These are phyloP conservation scores for Hemileccinum impolitum DNA, from an alignment of 768 basidiomycete genomes.

Conservation along the genomic window DNA sequence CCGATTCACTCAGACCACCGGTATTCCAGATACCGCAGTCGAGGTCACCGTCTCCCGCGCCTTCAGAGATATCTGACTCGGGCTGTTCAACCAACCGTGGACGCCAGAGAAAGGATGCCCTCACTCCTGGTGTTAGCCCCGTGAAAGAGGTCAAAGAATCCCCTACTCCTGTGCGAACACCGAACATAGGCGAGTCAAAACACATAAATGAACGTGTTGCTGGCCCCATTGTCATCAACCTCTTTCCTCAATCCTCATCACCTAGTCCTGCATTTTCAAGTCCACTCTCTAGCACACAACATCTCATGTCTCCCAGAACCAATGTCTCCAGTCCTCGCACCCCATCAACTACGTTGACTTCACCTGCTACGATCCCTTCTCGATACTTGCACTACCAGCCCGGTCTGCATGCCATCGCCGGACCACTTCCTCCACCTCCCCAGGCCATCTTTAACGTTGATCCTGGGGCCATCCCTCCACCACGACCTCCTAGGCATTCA, in stretches of 20 bases:
- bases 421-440: conserved; percentile 70
- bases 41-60: conserved; percentile 31
- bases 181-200: conserved; percentile 60
- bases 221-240: conserved; percentile 54
- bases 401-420: conserved; percentile 66
- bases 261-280: conserved; percentile 27
- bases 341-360: conserved; percentile 26
- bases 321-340: conserved; percentile 22
- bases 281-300: conserved; percentile 26
- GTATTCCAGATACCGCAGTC: conserved; percentile 37
- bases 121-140: conserved; percentile 30
- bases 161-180: conserved; percentile 44
- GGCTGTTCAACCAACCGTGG: conserved; percentile 26
- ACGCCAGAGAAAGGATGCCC: conserved; percentile 34
- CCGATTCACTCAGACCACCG: conserved; percentile 34
- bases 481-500: conserved; percentile 61
- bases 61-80: conserved; percentile 31
- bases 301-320: conserved; percentile 27
- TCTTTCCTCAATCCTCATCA: conserved; percentile 36
- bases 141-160: conserved; percentile 25
- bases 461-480: conserved; percentile 47
- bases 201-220: conserved; percentile 59
- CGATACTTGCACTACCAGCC: conserved; percentile 62
- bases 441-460: conserved; percentile 50
- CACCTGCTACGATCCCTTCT: conserved; percentile 29